phyloP scores from a whole-genome alignment of 495 filamentous ascomycete genomes.

The Pseudotulostoma volvatum region DNA sequence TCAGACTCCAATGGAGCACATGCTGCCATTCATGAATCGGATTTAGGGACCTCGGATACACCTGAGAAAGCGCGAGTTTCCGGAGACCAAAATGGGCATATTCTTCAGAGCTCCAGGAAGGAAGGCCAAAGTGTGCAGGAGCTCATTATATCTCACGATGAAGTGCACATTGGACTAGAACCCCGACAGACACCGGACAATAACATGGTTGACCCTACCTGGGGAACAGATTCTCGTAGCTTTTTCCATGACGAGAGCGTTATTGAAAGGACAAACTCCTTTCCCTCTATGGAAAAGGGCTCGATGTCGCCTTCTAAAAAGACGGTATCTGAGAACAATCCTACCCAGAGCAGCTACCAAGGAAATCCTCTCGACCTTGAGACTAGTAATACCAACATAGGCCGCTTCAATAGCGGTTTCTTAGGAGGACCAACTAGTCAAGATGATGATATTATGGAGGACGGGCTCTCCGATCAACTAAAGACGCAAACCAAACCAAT shows the following conservation, averaged over 20 bases:
- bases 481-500: conserved; percentile 33
- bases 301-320: not conserved
- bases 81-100: conserved; percentile 1
- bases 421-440: conserved; percentile 16
- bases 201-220: not conserved
- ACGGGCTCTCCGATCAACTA: conserved; percentile 31
- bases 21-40: not conserved
- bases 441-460: conserved; percentile 27
- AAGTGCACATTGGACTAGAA: not conserved
- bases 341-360: conserved; percentile 9
- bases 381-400: conserved; percentile 6
- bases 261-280: conserved; percentile 12
- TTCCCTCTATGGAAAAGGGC: conserved; percentile 7
- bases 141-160: not conserved
- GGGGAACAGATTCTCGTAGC: not conserved
- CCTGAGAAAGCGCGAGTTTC: conserved; percentile 1
- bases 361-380: conserved; percentile 1
- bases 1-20: not conserved
- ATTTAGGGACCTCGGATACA: not conserved
- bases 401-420: conserved; percentile 12
- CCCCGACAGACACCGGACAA: not conserved
- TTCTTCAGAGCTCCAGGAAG: conserved; percentile 2
- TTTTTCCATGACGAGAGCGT: conserved; percentile 14
- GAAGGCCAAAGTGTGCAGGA: not conserved
- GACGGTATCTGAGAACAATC: conserved; percentile 10